phyloP scores from a whole-genome alignment of 768 basidiomycete genomes.

The Tylopilus felleus region DNA sequence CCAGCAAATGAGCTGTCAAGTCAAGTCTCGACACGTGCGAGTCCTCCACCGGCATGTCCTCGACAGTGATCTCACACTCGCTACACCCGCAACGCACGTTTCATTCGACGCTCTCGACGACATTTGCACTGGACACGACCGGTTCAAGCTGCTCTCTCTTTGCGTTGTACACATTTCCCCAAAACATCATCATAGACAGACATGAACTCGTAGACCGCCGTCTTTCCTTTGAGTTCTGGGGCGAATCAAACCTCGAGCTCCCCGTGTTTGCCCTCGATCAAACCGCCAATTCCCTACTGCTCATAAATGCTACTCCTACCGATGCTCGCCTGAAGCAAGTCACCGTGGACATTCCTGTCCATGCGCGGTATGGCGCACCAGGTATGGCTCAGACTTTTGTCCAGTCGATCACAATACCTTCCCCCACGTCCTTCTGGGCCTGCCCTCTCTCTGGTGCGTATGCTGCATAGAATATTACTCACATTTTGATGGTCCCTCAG shows the following conservation, averaged over 20 bases:
- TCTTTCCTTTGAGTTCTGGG: slow-evolving; percentile 35
- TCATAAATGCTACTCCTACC: slow-evolving; percentile 28
- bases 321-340: slow-evolving; percentile 6
- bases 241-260: slow-evolving; percentile 41
- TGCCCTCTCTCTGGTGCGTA: slow-evolving; percentile 28
- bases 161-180: slow-evolving; percentile 36
- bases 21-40: slow-evolving; percentile 1
- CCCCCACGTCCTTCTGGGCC: slow-evolving; percentile 33
- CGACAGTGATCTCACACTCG: slow-evolving; percentile 14
- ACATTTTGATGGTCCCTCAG: slow-evolving; percentile 10
- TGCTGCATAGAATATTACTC: neutral
- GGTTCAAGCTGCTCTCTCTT: slow-evolving; percentile 27
- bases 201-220: slow-evolving; percentile 39
- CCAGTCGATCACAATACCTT: slow-evolving; percentile 21
- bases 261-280: slow-evolving; percentile 37
- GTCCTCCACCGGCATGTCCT: slow-evolving; percentile 11
- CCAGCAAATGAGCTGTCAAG: too few species aligned
- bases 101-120: slow-evolving; percentile 30
- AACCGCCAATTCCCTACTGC: slow-evolving; percentile 26
- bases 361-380: slow-evolving; percentile 42
- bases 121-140: slow-evolving; percentile 11
- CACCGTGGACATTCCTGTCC: slow-evolving; percentile 39
- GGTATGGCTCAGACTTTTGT: slow-evolving; percentile 5
- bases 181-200: slow-evolving; percentile 42
- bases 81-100: slow-evolving; percentile 27